These are phyloP conservation scores for Nematocida parisii DNA, from an alignment of 371 early-diverging fungal species.

Conservation along the genomic window DNA sequence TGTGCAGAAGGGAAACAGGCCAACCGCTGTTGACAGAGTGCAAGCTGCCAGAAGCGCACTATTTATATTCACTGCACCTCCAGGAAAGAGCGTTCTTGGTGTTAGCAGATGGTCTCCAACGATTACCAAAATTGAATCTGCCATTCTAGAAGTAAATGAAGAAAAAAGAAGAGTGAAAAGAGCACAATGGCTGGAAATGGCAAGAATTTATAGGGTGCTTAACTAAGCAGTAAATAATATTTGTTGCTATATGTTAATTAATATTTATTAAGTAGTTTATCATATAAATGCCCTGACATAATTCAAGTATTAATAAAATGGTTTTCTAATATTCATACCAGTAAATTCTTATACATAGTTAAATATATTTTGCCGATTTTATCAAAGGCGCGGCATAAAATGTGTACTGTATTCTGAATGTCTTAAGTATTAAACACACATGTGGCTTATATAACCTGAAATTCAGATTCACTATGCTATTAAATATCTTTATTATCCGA, in stretches of 20 bases:
- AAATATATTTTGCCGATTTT: no score
- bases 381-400: no score
- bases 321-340: no score
- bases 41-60: constrained; percentile 73
- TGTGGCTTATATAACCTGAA: no score
- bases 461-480: no score
- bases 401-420: no score
- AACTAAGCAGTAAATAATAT: constrained; percentile 4
- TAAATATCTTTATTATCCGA: no score
- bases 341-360: no score
- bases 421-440: no score
- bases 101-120: constrained; percentile 4
- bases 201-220: constrained; percentile 50
- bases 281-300: neutral
- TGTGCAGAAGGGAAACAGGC: constrained; percentile 88
- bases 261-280: neutral
- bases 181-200: constrained; percentile 57
- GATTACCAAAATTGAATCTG: constrained; percentile 6
- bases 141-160: constrained; percentile 33
- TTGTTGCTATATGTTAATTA: neutral
- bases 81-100: constrained; percentile 25
- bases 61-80: constrained; percentile 6
- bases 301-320: no score
- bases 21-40: constrained; percentile 88
- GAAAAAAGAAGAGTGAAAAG: constrained; percentile 54